These are phyloP conservation scores for Angomonas ambiguus DNA, from an alignment of 208 protist genomes.

Conservation along the genomic window DNA sequence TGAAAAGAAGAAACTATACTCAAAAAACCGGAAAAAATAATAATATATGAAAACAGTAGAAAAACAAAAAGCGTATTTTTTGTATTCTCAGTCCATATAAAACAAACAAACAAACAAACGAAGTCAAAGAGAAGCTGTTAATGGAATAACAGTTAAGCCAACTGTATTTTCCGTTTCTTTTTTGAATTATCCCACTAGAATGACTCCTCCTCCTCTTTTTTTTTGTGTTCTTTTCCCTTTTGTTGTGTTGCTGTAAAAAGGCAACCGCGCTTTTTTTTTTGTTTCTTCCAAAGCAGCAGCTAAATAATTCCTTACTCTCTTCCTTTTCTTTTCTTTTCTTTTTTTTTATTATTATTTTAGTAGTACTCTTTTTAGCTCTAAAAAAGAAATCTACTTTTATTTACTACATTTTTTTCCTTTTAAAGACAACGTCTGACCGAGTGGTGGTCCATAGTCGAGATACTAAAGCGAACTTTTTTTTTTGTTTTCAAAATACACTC, in stretches of 20 bases:
- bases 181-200: too few relatives aligned
- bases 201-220: too few relatives aligned
- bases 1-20: background rate
- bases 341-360: slow-evolving; percentile 6
- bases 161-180: too few relatives aligned
- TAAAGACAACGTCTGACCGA: too few relatives aligned
- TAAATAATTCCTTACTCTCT: background rate
- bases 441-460: background rate
- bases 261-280: background rate
- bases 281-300: background rate
- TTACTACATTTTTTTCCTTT: background rate
- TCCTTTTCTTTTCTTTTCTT: slow-evolving; percentile 5
- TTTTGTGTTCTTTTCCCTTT: background rate
- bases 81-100: too few relatives aligned
- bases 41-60: background rate
- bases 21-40: background rate
- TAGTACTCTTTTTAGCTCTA: background rate
- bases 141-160: too few relatives aligned
- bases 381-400: slow-evolving; percentile 1
- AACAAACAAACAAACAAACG: background rate
- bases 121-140: background rate
- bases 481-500: slow-evolving; percentile 5
- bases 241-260: background rate
- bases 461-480: slow-evolving; percentile 6
- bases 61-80: background rate